phyloP scores from a whole-genome alignment of 2,329 filamentous ascomycete genomes.

The Boeremia lycopersici region DNA sequence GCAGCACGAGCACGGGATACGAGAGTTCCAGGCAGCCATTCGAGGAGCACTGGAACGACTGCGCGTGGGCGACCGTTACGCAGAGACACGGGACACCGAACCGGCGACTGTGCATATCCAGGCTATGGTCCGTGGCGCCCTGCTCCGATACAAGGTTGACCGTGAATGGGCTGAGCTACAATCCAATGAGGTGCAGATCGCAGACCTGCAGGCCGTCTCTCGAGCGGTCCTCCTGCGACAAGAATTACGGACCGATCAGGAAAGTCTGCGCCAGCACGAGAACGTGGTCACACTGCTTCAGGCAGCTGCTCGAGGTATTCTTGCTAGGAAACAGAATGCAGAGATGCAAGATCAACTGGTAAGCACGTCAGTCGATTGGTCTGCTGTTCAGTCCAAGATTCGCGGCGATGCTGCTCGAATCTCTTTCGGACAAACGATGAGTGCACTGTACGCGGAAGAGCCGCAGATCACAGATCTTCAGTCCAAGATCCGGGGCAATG shows the following conservation, averaged over 20 bases:
- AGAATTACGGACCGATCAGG: conserved; percentile 42
- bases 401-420: conserved; percentile 47
- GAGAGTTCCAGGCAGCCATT: conserved; percentile 64
- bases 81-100: conserved; percentile 67
- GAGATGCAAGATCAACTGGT: conserved; percentile 50
- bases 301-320: conserved; percentile 64
- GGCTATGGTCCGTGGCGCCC: conserved; percentile 67
- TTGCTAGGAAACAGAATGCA: conserved; percentile 49
- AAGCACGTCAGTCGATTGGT: conserved; percentile 50
- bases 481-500: conserved; percentile 50
- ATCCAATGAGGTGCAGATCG: conserved; percentile 57
- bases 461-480: conserved; percentile 51
- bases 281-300: conserved; percentile 62
- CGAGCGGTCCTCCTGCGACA: conserved; percentile 51
- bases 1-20: conserved; percentile 52
- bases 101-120: conserved; percentile 61
- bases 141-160: conserved; percentile 64
- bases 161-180: conserved; percentile 42
- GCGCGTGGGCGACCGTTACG: conserved; percentile 59
- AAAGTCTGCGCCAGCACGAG: conserved; percentile 47
- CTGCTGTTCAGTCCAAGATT: conserved; percentile 53
- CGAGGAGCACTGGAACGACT: conserved; percentile 54
- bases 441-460: conserved; percentile 40
- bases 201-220: conserved; percentile 49
- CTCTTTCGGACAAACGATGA: conserved; percentile 35